Conservation (phyloP, 768 basidiomycete species). For the Kwoniella pini region DNA sequence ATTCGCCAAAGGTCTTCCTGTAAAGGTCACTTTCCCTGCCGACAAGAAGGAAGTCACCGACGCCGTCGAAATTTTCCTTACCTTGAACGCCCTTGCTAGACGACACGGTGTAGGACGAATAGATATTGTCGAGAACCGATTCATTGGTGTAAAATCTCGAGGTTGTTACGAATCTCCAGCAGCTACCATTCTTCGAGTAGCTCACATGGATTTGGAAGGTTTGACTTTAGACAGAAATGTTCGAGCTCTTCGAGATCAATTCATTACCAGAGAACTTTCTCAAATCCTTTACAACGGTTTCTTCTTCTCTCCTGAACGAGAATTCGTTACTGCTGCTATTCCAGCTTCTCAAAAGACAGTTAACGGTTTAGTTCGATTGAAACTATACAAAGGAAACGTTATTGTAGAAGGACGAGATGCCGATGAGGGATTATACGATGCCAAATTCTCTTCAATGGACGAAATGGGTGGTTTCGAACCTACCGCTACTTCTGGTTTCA, state of each 20-base stretch:
- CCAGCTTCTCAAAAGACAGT: constrained; percentile 94
- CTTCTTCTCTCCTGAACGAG: constrained; percentile 99
- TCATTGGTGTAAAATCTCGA: constrained; percentile 98
- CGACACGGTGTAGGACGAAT: constrained; percentile 95
- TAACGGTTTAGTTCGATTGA: constrained; percentile 85
- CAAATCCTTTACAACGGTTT: constrained; percentile 96
- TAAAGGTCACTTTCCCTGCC: constrained; percentile 66
- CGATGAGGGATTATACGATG: constrained; percentile 89
- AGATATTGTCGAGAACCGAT: constrained; percentile 99
- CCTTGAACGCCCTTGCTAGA: constrained; percentile 85
- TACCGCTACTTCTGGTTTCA: constrained; percentile 92
- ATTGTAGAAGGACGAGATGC: constrained; percentile 88
- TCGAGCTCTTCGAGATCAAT: constrained; percentile 88
- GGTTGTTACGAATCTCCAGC: constrained; percentile 99
- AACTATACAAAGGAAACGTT: constrained; percentile 95
- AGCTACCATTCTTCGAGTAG: constrained; percentile 90
- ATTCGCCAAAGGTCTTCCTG: constrained; percentile 82
- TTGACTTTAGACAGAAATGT: constrained; percentile 98
- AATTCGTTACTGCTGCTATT: constrained; percentile 86
- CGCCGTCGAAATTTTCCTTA: constrained; percentile 87
- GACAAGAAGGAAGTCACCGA: constrained; percentile 73
- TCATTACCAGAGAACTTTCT: constrained; percentile 85
- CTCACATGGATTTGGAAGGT: constrained; percentile 95
- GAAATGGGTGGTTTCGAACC: constrained; percentile 98
- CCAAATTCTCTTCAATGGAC: constrained; percentile 95